Evolutionary conservation across 2,329 filamentous ascomycete species (phyloP).

Genomic region (Neofusicoccum kwambonambiense): DNA sequence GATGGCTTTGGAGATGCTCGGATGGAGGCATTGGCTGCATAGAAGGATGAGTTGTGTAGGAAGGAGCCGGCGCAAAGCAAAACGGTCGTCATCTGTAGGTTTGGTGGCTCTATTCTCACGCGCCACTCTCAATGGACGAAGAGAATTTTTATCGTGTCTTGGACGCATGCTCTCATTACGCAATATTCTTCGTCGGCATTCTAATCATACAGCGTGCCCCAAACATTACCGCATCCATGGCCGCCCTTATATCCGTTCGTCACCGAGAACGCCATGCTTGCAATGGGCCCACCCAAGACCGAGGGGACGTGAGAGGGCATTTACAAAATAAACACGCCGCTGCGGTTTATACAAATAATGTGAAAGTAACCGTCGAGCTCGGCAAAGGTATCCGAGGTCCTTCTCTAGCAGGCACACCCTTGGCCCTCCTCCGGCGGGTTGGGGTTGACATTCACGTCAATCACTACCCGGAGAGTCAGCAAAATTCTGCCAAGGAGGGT

Average conservation of each 20-base stretch:
- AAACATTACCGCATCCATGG: constrained; percentile 13
- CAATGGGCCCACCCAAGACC: constrained; percentile 25
- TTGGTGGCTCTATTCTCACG: neutral
- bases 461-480: constrained; percentile 60
- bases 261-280: constrained; percentile 38
- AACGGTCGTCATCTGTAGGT: neutral
- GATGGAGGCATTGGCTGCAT: constrained; percentile 10
- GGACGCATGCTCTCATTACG: constrained; percentile 19
- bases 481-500: neutral
- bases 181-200: constrained; percentile 16
- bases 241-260: constrained; percentile 10
- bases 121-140: neutral
- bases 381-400: neutral
- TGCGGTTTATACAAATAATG: constrained; percentile 14
- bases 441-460: constrained; percentile 84
- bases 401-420: constrained; percentile 36
- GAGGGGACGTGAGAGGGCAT: constrained; percentile 15
- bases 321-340: constrained; percentile 18
- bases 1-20: constrained; percentile 6
- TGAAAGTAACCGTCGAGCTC: constrained; percentile 11
- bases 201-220: constrained; percentile 18
- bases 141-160: neutral
- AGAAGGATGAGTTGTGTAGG: constrained; percentile 10
- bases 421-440: constrained; percentile 37
- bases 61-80: neutral